Base-by-base conservation (phyloP, 2,329 filamentous ascomycete genomes). In the Trichoderma sp. region DNA sequence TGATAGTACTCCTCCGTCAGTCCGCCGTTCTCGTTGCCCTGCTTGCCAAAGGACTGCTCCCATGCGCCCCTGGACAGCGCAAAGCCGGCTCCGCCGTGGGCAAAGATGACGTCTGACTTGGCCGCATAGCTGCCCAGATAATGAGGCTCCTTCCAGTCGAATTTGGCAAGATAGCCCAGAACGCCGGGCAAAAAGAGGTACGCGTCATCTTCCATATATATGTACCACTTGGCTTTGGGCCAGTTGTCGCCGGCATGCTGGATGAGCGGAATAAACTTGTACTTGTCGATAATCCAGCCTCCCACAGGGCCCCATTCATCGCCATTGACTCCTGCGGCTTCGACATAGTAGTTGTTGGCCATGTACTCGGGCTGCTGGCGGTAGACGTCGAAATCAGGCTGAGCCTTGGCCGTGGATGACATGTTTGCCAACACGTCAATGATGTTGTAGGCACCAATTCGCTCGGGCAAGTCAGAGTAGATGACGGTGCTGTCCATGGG, bases 231-330 rank as follows among this genome's bases (percentile, higher is more conserved):
- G 3, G 73, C 74, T 13, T 56, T 37, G 1, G 74, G 74, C 72
- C 73, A 75, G 53, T 73, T 72, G 27, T 53, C 29, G 8, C 74
- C 74, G 1, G 74, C 74, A 57, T 75, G 74, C 62, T 74, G 70
- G 65, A 75, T 72, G 19, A 75, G 70, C 5, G 74, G 74, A 3
- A 75, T 21, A 49, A 75, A 75, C 64, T 75, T 75, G 69, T 75
- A 75, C 71, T 75, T 75, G 72, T 75, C 74, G 33, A 75, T 70
- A 47, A 74, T 73, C 74, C 74, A 75, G 16, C 74, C 74, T 37
- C 74, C 74, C 0, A 68, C 49, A 4, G 73, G 74, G 8, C 74
- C 74, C 70, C 70, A 74, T 33, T 73, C 73, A 52, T 75, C 74
- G 19, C 73, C 73, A 21, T 71, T 69, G 8, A 75, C 69, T 4